Conservation (phyloP, 208 protist species). For the Leishmania lainsoni region DNA sequence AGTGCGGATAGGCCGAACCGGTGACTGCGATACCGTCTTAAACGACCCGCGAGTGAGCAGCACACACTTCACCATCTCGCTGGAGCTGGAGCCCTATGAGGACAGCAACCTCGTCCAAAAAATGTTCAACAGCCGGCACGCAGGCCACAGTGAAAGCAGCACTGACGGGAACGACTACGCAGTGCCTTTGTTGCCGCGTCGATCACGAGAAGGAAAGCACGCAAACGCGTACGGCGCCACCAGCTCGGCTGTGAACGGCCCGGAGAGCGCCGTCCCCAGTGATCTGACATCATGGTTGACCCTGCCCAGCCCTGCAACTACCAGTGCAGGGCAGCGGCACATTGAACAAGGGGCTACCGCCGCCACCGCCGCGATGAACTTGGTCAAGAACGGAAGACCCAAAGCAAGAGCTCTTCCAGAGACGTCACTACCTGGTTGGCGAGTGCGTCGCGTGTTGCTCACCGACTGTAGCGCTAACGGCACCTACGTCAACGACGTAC, state of each 20-base stretch:
- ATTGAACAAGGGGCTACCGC: not conserved
- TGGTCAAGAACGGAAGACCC: not conserved
- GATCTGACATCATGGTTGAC: not conserved
- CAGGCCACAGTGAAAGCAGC: not conserved
- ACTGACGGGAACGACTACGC: not conserved
- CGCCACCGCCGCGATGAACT: not conserved
- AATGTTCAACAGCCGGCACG: not conserved
- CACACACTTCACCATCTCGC: slow-evolving; percentile 58
- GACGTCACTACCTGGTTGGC: slow-evolving; percentile 21
- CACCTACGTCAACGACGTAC: slow-evolving; percentile 77
- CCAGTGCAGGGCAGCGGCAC: not conserved
- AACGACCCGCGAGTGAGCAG: slow-evolving; percentile 45
- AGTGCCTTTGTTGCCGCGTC: not conserved
- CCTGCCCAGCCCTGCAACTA: not conserved
- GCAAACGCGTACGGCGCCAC: not conserved
- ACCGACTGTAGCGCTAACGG: slow-evolving; percentile 75
- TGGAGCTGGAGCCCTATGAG: slow-evolving; percentile 42
- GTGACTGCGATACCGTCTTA: slow-evolving; percentile 45
- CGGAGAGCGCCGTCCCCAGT: not conserved
- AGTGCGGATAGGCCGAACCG: slow-evolving; percentile 52
- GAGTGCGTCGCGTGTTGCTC: slow-evolving; percentile 45
- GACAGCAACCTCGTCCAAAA: not conserved
- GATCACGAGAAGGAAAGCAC: not conserved
- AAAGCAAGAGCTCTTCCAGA: not conserved
- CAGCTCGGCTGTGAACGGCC: not conserved